Evolutionary conservation across 2,329 filamentous ascomycete genomes (phyloP).

Genomic region (Monilinia vaccinii-corymbosi): DNA sequence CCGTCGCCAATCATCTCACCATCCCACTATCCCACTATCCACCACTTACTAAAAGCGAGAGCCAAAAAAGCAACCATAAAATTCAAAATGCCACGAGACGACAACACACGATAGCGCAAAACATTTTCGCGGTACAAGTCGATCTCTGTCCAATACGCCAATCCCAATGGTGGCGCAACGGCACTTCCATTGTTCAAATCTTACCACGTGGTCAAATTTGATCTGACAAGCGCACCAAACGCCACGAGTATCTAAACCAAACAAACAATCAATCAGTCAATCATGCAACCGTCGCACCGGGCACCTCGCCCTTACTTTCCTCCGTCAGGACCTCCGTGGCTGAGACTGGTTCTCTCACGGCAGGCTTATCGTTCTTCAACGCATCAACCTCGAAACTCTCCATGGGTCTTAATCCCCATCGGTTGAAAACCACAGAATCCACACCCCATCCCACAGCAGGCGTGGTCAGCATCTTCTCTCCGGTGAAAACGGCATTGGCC

Average conservation of each 20-base stretch:
- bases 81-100: slow-evolving; percentile 23
- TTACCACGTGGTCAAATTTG: slow-evolving; percentile 26
- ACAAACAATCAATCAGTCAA: background rate
- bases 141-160: slow-evolving; percentile 36
- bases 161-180: slow-evolving; percentile 39
- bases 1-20: too few species aligned
- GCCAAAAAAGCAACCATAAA: slow-evolving; percentile 6
- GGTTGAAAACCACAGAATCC: slow-evolving; percentile 72
- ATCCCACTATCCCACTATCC: background rate
- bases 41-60: background rate
- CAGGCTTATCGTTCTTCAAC: slow-evolving; percentile 7
- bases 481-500: slow-evolving; percentile 90
- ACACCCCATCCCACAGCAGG: slow-evolving; percentile 88
- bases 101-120: slow-evolving; percentile 40
- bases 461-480: slow-evolving; percentile 92
- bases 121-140: slow-evolving; percentile 39
- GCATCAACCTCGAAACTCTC: slow-evolving; percentile 31
- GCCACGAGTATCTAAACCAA: background rate
- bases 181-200: slow-evolving; percentile 39
- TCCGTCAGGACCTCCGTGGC: background rate
- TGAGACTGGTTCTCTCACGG: background rate
- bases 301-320: background rate
- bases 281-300: background rate
- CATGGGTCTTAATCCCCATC: slow-evolving; percentile 79
- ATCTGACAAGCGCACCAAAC: slow-evolving; percentile 31